Percentiles rank a stretch among this genome's conserved stretches.
These are phyloP conservation scores for Globisporangium parvum DNA, from an alignment of 352 stramenopile genomes.

Conservation along the genomic window DNA sequence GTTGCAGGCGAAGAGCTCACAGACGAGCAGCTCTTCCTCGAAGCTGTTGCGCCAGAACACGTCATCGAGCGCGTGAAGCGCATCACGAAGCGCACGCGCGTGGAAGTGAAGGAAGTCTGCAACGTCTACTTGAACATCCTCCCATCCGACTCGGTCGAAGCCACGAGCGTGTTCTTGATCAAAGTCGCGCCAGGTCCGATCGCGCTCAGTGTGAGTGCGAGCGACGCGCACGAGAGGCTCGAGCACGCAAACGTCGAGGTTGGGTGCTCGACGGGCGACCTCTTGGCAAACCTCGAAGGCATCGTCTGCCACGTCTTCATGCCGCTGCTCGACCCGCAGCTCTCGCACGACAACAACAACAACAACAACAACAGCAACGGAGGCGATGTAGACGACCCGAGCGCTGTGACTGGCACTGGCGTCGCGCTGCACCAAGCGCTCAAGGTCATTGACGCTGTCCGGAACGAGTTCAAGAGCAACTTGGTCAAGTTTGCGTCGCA, in stretches of 20 bases:
- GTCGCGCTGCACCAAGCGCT: constrained; percentile 39
- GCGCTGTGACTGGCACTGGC: not conserved
- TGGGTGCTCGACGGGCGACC: constrained; percentile 81
- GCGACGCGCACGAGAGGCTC: constrained; percentile 39
- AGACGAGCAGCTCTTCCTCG: constrained; percentile 71
- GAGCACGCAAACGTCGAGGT: constrained; percentile 74
- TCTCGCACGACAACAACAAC: constrained; percentile 28
- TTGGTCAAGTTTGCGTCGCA: constrained; percentile 91
- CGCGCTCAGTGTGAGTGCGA: constrained; percentile 22
- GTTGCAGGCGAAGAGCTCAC: constrained; percentile 26
- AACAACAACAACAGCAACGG: constrained; percentile 1
- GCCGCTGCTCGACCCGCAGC: constrained; percentile 72
- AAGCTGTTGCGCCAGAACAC: constrained; percentile 23
- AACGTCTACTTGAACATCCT: constrained; percentile 68
- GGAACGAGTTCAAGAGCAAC: constrained; percentile 88
- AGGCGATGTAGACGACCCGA: not conserved
- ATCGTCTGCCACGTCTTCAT: constrained; percentile 89
- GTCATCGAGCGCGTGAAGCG: constrained; percentile 35
- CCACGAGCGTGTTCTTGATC: constrained; percentile 72
- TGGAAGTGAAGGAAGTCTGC: constrained; percentile 49
- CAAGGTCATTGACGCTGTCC: constrained; percentile 78
- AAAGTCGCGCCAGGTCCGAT: constrained; percentile 58
- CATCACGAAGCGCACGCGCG: constrained; percentile 39
- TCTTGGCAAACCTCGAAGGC: constrained; percentile 79
- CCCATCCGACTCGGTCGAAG: constrained; percentile 50